Evolutionary conservation across 2,329 filamentous ascomycete genomes (phyloP).

Genomic region (Sporothrix humicola): DNA sequence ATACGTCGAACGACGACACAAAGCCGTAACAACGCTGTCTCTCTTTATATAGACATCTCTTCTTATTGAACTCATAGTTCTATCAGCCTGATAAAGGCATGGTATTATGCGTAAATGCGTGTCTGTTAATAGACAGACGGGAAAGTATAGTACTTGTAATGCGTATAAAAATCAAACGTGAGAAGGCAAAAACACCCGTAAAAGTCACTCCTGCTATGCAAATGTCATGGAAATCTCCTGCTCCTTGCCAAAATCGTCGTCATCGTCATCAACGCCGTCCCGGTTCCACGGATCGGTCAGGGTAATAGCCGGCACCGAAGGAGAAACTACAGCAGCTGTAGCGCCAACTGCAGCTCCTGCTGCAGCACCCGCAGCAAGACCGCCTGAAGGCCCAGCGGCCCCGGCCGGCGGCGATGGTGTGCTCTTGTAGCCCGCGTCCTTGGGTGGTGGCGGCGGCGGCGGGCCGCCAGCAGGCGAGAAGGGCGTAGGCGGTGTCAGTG

Average conservation of each 20-base stretch:
- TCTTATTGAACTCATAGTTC: background rate
- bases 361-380: background rate
- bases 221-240: constrained; percentile 83
- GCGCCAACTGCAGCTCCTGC: background rate
- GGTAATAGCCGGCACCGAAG: constrained; percentile 58
- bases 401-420: constrained; percentile 34
- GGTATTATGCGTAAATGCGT: background rate
- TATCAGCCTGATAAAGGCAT: background rate
- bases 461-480: constrained; percentile 29
- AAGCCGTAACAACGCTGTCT: background rate
- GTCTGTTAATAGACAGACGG: background rate
- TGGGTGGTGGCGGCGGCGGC: constrained; percentile 43
- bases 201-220: constrained; percentile 55
- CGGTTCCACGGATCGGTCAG: constrained; percentile 72
- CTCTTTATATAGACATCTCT: too few relatives aligned
- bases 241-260: constrained; percentile 73
- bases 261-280: constrained; percentile 59
- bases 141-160: background rate
- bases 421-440: constrained; percentile 40
- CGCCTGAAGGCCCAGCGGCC: background rate
- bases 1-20: background rate
- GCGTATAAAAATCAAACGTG: background rate
- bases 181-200: constrained; percentile 15
- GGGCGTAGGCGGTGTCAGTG: constrained; percentile 11
- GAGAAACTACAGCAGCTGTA: constrained; percentile 42